phyloP scores from a whole-genome alignment of 164 flowering plant genomes.

The Brasenia schreberi region DNA sequence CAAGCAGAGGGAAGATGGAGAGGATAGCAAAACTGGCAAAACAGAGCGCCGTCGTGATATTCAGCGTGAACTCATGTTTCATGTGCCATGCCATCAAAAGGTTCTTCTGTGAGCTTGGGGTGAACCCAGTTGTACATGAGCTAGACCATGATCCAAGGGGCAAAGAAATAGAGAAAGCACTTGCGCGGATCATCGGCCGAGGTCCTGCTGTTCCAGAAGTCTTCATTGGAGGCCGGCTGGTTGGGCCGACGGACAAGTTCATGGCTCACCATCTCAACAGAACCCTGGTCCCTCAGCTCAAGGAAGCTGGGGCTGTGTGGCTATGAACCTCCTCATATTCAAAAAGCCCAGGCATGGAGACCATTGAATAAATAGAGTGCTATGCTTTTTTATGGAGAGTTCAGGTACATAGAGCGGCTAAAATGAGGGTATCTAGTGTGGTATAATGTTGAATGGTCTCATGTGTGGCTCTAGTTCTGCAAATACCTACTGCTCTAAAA shows the following conservation, averaged over 20 bases:
- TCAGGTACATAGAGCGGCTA: not conserved
- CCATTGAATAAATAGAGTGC: not conserved
- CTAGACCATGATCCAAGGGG: slow-evolving; percentile 25
- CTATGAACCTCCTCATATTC: slow-evolving; percentile 2
- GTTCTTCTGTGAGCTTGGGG: slow-evolving; percentile 26
- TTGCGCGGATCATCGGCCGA: slow-evolving; percentile 14
- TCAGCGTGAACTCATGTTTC: slow-evolving; percentile 29
- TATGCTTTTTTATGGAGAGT: not conserved
- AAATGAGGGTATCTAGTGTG: too few species aligned
- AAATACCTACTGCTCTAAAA: too few species aligned
- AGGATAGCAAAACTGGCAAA: slow-evolving; percentile 12
- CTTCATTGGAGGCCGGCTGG: slow-evolving; percentile 22
- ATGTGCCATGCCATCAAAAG: slow-evolving; percentile 29
- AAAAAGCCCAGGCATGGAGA: not conserved
- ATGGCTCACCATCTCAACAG: slow-evolving; percentile 26
- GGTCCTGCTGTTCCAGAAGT: slow-evolving; percentile 23
- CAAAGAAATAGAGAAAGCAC: slow-evolving; percentile 23
- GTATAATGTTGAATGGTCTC: too few species aligned
- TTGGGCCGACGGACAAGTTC: slow-evolving; percentile 17
- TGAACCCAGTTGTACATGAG: slow-evolving; percentile 24
- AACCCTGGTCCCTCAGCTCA: slow-evolving; percentile 15
- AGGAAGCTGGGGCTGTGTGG: slow-evolving; percentile 26
- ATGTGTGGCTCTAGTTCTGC: too few species aligned
- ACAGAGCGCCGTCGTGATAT: slow-evolving; percentile 28
- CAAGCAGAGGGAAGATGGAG: slow-evolving; percentile 12